Conservation (phyloP, 2,329 filamentous ascomycete species). For the Xylariaceae sp. region DNA sequence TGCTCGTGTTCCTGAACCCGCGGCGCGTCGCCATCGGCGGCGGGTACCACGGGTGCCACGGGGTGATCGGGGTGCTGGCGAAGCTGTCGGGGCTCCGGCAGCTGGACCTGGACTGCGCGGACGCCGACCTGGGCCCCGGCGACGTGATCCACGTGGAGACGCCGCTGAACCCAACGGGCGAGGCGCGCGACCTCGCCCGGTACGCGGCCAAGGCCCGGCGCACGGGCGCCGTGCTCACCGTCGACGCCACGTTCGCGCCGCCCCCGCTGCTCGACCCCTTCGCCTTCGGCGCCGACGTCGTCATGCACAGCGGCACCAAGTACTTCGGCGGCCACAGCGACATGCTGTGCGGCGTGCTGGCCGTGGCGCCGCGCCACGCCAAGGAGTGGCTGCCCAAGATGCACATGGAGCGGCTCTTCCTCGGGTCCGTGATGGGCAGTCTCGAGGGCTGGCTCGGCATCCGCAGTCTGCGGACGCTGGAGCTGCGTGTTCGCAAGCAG, state of each 20-base stretch:
- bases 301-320: slow-evolving; percentile 95
- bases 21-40: slow-evolving; percentile 79
- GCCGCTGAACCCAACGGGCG: slow-evolving; percentile 88
- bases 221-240: slow-evolving; percentile 75
- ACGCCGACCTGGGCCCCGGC: slow-evolving; percentile 70
- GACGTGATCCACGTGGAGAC: slow-evolving; percentile 94
- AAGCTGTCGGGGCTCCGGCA: slow-evolving; percentile 78
- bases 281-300: slow-evolving; percentile 76
- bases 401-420: slow-evolving; percentile 70
- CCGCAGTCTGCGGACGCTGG: slow-evolving; percentile 82
- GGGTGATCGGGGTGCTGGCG: slow-evolving; percentile 74
- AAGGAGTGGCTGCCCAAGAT: slow-evolving; percentile 67
- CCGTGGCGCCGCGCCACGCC: slow-evolving; percentile 59
- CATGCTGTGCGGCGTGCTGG: slow-evolving; percentile 85
- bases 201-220: slow-evolving; percentile 76
- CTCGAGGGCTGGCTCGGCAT: slow-evolving; percentile 93
- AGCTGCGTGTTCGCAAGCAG: slow-evolving; percentile 80
- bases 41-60: slow-evolving; percentile 94
- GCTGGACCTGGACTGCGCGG: slow-evolving; percentile 72
- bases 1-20: slow-evolving; percentile 84
- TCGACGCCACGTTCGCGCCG: slow-evolving; percentile 92
- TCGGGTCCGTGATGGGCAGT: slow-evolving; percentile 86
- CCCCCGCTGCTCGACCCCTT: slow-evolving; percentile 91
- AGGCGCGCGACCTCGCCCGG: slow-evolving; percentile 72
- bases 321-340: slow-evolving; percentile 97